Conservation (phyloP, 768 basidiomycete genomes). For the Hemileccinum impolitum region DNA sequence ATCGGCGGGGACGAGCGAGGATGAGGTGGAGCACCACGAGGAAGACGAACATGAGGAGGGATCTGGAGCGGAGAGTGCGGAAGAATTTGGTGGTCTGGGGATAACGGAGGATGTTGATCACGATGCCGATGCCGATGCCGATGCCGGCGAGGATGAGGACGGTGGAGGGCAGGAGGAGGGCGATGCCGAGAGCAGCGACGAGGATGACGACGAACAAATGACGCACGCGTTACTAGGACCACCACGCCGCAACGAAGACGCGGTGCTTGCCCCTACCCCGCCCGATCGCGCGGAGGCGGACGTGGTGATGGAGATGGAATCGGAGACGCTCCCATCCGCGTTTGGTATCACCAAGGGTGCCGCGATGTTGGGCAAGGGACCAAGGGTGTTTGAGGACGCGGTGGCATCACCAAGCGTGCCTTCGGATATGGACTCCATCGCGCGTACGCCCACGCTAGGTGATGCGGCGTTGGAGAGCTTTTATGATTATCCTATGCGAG, state of each 20-base stretch:
- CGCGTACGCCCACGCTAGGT: conserved; percentile 20
- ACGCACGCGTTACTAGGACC: conserved; percentile 28
- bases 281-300: conserved; percentile 1
- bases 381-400: conserved; percentile 11
- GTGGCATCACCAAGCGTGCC: conserved; percentile 22
- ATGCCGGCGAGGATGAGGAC: conserved; percentile 1
- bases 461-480: conserved; percentile 23
- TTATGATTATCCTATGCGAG: conserved; percentile 21
- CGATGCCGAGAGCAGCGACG: conserved; percentile 38
- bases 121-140: not conserved
- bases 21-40: conserved; percentile 15
- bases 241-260: conserved; percentile 2
- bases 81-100: conserved; percentile 37
- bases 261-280: not conserved
- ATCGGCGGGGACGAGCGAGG: conserved; percentile 18
- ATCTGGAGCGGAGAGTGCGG: conserved; percentile 27
- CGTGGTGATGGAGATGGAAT: conserved; percentile 3
- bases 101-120: conserved; percentile 14
- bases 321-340: conserved; percentile 11
- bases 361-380: not conserved
- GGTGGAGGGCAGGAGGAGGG: conserved; percentile 31
- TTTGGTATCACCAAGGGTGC: conserved; percentile 1
- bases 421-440: conserved; percentile 27
- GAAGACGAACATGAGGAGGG: conserved; percentile 27
- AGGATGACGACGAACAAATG: conserved; percentile 31